These are phyloP conservation scores for Potentilla sterilis DNA, from an alignment of 306 rosid genomes.

Conservation along the genomic window DNA sequence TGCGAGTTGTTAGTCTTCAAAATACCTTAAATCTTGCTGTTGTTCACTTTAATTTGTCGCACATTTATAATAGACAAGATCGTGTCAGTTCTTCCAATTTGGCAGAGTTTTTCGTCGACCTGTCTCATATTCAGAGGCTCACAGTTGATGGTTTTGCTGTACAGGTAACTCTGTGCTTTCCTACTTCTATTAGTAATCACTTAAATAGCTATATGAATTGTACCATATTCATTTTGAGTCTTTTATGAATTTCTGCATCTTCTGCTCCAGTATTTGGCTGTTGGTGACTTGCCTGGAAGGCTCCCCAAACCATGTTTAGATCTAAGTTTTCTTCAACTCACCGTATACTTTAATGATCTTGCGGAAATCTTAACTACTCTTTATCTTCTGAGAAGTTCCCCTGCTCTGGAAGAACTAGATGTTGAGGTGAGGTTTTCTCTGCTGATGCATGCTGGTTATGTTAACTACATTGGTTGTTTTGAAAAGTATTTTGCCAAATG, in stretches of 20 bases:
- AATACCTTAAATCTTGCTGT: slow-evolving; percentile 44
- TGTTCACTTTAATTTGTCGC: slow-evolving; percentile 36
- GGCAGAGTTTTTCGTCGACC: slow-evolving; percentile 44
- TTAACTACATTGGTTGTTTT: neutral
- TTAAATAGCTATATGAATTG: neutral
- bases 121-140: slow-evolving; percentile 44
- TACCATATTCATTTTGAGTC: neutral
- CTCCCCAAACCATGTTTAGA: slow-evolving; percentile 24
- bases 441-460: neutral
- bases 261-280: slow-evolving; percentile 47
- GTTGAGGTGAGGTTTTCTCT: slow-evolving; percentile 39
- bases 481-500: no score
- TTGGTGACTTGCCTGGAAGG: slow-evolving; percentile 36
- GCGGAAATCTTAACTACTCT: slow-evolving; percentile 47
- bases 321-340: slow-evolving; percentile 44
- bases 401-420: slow-evolving; percentile 46
- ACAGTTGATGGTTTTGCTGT: slow-evolving; percentile 41
- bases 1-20: slow-evolving; percentile 36
- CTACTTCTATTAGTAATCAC: neutral
- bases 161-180: slow-evolving; percentile 30
- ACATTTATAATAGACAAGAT: neutral
- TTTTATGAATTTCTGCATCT: neutral
- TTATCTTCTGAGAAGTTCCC: slow-evolving; percentile 54
- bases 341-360: slow-evolving; percentile 38
- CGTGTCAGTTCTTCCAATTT: slow-evolving; percentile 33